Conservation (phyloP, 139 green algal species). For the Chlamydomonas incerta region DNA sequence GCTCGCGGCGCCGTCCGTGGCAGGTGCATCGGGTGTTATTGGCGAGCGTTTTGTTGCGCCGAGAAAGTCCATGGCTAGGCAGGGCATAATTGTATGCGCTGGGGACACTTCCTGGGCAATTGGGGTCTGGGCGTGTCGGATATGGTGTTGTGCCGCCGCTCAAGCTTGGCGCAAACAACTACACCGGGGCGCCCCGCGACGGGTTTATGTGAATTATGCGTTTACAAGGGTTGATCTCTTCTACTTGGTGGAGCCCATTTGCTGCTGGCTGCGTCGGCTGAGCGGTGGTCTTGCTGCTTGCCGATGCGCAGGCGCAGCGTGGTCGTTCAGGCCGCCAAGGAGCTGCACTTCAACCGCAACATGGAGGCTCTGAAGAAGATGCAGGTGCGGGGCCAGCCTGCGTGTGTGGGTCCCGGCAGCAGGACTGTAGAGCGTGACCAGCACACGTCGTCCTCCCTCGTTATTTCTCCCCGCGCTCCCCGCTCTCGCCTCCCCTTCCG, state of each 20-base stretch:
- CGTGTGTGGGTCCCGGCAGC: too few relatives aligned
- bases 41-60: too few relatives aligned
- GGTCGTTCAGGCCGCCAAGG: constrained; percentile 87
- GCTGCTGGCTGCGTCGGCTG: not conserved
- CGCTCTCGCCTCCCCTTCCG: too few relatives aligned
- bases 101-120: not conserved
- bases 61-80: not conserved
- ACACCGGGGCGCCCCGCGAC: too few relatives aligned
- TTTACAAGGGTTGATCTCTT: not conserved
- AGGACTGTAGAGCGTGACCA: too few relatives aligned
- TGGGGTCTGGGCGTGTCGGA: not conserved
- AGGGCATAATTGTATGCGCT: not conserved
- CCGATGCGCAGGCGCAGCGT: constrained; percentile 35
- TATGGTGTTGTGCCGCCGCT: constrained; percentile 25
- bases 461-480: too few relatives aligned
- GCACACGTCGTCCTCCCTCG: too few relatives aligned
- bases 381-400: too few relatives aligned
- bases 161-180: not conserved
- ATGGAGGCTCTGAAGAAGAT: constrained; percentile 97
- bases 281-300: not conserved
- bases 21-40: constrained; percentile 9
- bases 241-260: not conserved
- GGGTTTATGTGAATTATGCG: too few relatives aligned
- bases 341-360: constrained; percentile 99
- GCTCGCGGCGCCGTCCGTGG: constrained; percentile 31